Conservation (phyloP, 2,329 filamentous ascomycete species). For the Phaeoacremonium minimum region DNA sequence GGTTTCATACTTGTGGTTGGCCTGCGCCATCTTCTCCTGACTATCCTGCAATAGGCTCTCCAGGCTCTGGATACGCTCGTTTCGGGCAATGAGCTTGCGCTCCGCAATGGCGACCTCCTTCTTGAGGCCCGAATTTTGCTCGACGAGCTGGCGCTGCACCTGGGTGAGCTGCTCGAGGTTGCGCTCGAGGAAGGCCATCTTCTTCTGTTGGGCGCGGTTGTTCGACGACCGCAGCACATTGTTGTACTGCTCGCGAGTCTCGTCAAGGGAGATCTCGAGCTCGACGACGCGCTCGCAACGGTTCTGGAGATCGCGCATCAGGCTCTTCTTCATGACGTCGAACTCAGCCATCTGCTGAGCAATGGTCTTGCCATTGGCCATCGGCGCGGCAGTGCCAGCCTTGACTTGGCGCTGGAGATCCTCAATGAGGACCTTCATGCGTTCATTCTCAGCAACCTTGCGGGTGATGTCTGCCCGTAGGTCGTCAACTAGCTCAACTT, state of each 20-base stretch:
- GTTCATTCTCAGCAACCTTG: slow-evolving; percentile 77
- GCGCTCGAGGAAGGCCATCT: slow-evolving; percentile 98
- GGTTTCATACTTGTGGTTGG: slow-evolving; percentile 84
- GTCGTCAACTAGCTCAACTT: slow-evolving; percentile 69
- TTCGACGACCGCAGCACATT: slow-evolving; percentile 95
- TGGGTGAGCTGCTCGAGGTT: slow-evolving; percentile 97
- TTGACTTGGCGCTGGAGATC: slow-evolving; percentile 73
- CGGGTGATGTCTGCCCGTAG: slow-evolving; percentile 71
- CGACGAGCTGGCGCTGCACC: slow-evolving; percentile 94
- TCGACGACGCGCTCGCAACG: slow-evolving; percentile 97
- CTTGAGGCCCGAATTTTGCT: slow-evolving; percentile 95
- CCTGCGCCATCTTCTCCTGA: slow-evolving; percentile 95
- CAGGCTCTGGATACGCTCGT: slow-evolving; percentile 92
- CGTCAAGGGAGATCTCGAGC: slow-evolving; percentile 94
- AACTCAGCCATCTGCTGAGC: slow-evolving; percentile 99
- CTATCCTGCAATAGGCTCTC: slow-evolving; percentile 92
- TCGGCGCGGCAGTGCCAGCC: slow-evolving; percentile 54
- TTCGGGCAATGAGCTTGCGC: slow-evolving; percentile 91
- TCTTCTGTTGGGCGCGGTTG: slow-evolving; percentile 98
- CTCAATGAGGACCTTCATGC: slow-evolving; percentile 76
- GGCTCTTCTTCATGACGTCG: slow-evolving; percentile 98
- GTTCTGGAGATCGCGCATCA: slow-evolving; percentile 98
- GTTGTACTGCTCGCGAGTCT: slow-evolving; percentile 98
- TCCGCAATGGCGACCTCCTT: slow-evolving; percentile 99
- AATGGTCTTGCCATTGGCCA: slow-evolving; percentile 81